Percentiles rank a stretch among this genome's conserved stretches.
Conservation (phyloP, 257 asterid genomes). For the Cordia subcordata region DNA sequence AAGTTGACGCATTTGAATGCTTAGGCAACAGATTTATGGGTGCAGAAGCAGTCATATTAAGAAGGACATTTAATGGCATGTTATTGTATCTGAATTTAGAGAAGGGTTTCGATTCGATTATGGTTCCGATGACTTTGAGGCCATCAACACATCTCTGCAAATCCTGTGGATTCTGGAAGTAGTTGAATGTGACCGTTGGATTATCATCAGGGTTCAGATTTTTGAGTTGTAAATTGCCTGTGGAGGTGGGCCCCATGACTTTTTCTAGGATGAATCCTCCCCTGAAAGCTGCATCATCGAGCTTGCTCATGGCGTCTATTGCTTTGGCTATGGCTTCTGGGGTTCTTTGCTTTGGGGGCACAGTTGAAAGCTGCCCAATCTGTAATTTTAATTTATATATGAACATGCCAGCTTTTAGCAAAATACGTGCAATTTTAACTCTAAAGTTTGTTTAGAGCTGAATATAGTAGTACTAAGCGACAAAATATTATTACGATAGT, state of each 20-base stretch:
- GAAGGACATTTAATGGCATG: slow-evolving; percentile 40
- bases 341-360: slow-evolving; percentile 85
- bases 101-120: slow-evolving; percentile 62
- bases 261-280: slow-evolving; percentile 90
- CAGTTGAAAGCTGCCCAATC: slow-evolving; percentile 79
- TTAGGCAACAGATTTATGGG: slow-evolving; percentile 64
- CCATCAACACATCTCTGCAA: slow-evolving; percentile 63
- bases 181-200: slow-evolving; percentile 75
- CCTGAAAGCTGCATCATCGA: slow-evolving; percentile 35
- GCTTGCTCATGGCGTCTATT: slow-evolving; percentile 41
- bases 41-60: slow-evolving; percentile 63
- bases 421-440: too few relatives aligned
- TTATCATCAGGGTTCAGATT: slow-evolving; percentile 52
- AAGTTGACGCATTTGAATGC: slow-evolving; percentile 48
- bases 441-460: too few relatives aligned
- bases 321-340: slow-evolving; percentile 61
- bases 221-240: slow-evolving; percentile 50
- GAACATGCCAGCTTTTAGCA: too few relatives aligned
- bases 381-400: slow-evolving; percentile 14
- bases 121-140: slow-evolving; percentile 45
- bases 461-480: too few relatives aligned
- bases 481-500: too few relatives aligned
- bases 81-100: slow-evolving; percentile 37
- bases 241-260: slow-evolving; percentile 64
- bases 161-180: slow-evolving; percentile 59